These are phyloP conservation scores for Ophiostoma ips DNA, from an alignment of 2,329 filamentous ascomycete genomes.

Conservation along the genomic window DNA sequence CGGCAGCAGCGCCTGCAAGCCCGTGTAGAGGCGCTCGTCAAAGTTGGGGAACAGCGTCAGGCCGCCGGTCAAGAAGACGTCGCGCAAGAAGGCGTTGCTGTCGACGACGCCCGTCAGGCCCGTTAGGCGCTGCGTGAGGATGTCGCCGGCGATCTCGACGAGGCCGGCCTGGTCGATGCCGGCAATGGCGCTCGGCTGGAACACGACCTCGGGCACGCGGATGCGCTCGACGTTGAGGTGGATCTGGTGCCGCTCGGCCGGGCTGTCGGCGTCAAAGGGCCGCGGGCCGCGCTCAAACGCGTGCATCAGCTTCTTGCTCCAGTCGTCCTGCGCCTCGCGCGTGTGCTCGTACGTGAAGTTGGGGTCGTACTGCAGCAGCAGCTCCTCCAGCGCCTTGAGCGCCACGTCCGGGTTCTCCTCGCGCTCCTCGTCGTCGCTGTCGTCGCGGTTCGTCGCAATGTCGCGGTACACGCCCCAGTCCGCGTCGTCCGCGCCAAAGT, in stretches of 20 bases:
- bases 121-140: slow-evolving; percentile 68
- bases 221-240: slow-evolving; percentile 96
- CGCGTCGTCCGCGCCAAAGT: slow-evolving; percentile 91
- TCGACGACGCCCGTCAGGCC: slow-evolving; percentile 33
- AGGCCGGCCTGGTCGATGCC: slow-evolving; percentile 88
- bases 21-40: slow-evolving; percentile 63
- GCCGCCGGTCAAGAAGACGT: slow-evolving; percentile 91
- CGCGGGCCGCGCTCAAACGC: slow-evolving; percentile 80
- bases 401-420: slow-evolving; percentile 70
- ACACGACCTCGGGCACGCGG: slow-evolving; percentile 82
- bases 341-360: slow-evolving; percentile 87
- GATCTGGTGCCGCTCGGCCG: slow-evolving; percentile 70
- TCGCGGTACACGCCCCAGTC: slow-evolving; percentile 97
- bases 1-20: slow-evolving; percentile 60
- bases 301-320: slow-evolving; percentile 84
- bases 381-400: slow-evolving; percentile 66
- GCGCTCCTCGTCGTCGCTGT: slow-evolving; percentile 79
- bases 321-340: slow-evolving; percentile 82
- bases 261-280: slow-evolving; percentile 67
- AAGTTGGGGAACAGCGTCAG: slow-evolving; percentile 79
- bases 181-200: slow-evolving; percentile 73
- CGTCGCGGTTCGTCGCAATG: slow-evolving; percentile 56
- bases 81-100: slow-evolving; percentile 59
- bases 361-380: slow-evolving; percentile 75
- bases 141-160: slow-evolving; percentile 81